A percentile compares a stretch with the other conserved stretches of the same genome.
Conservation (phyloP, 139 green algal species). For the Pleodorina starrii region DNA sequence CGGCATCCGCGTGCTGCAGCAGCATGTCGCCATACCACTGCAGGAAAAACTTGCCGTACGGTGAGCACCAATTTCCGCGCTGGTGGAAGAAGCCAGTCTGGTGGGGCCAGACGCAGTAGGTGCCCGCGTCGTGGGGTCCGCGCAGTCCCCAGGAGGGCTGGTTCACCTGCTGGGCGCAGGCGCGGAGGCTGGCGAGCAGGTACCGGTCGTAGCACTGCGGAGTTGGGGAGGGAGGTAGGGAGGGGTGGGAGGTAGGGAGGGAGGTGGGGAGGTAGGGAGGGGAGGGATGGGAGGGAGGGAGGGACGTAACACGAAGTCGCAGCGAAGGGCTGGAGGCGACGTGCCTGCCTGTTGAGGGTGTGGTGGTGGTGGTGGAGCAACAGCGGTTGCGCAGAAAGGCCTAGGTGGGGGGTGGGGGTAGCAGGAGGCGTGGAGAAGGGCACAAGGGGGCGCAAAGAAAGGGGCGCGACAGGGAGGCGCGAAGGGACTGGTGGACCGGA, state of each 20-base stretch:
- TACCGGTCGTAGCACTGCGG: slow-evolving; percentile 78
- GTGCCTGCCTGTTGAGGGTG: too few relatives aligned
- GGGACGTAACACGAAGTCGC: too few relatives aligned
- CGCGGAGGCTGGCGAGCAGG: slow-evolving; percentile 69
- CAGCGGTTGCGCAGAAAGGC: too few relatives aligned
- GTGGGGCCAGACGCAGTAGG: slow-evolving; percentile 69
- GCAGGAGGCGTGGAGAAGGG: too few relatives aligned
- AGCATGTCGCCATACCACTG: slow-evolving; percentile 76
- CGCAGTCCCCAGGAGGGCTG: slow-evolving; percentile 74
- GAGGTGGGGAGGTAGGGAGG: too few relatives aligned
- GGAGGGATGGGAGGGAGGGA: background rate
- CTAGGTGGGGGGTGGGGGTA: too few relatives aligned
- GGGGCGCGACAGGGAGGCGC: too few relatives aligned
- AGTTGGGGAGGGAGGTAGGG: background rate
- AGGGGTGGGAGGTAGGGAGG: background rate
- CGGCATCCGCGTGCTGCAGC: slow-evolving; percentile 57
- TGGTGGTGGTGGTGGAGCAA: too few relatives aligned
- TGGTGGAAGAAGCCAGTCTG: slow-evolving; percentile 78
- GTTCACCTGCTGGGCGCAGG: slow-evolving; percentile 60
- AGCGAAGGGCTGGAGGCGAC: too few relatives aligned
- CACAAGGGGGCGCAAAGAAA: too few relatives aligned
- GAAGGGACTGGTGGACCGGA: too few relatives aligned
- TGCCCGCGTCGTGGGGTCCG: slow-evolving; percentile 75
- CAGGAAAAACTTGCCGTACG: slow-evolving; percentile 77
- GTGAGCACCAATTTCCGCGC: slow-evolving; percentile 62